Base-by-base conservation (phyloP, 2,329 filamentous ascomycete species). In the Tolypocladium pustulatum region DNA sequence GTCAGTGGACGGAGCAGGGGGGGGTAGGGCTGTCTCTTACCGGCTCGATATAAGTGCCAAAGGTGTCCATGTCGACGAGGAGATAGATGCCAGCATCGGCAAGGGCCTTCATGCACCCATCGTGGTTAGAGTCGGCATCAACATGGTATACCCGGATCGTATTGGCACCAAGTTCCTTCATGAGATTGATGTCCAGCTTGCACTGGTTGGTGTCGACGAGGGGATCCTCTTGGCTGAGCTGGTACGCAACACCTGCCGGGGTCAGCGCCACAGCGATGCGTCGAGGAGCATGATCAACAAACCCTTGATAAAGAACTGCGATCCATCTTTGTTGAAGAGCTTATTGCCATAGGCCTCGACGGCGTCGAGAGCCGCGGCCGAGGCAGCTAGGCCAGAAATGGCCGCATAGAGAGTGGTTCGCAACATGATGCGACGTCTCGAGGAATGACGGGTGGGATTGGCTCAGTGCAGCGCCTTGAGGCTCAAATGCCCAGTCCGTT, bases 131-230 rank as follows among this genome's bases (percentile, higher is more conserved):
- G 3, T 74, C 71, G 2, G 89, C 76, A 66, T 95, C 87, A 61
- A 96, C 90, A 68, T 96, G 90, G 73, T 96, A 96, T 60, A 94
- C 88, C 59, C 91, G 89, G 67, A 96, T 91, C 36, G 88, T 81
- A 71, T 96, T 96, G 69, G 88, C 84, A 62, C 90, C 90, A 57
- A 96, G 78, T 22, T 85, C 83, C 71, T 89, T 81, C 89, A 96
- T 95, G 68, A 92, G 79, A 20, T 76, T 71, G 49, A 87, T 86
- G 75, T 96, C 91, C 64, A 85, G 83, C 65, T 80, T 72, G 76
- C 90, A 95, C 76, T 96, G 91, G 54, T 82, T 82, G 46, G 82
- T 81, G 69, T 94, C 82, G 65, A 89, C 75, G 62, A 96, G 82
- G 55, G 91, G 91, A 69, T 96, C 91, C 56, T 87, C 79, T 36